Evolutionary conservation across 495 filamentous ascomycete genomes (phyloP).

Genomic region (Podospora fimiseda): DNA sequence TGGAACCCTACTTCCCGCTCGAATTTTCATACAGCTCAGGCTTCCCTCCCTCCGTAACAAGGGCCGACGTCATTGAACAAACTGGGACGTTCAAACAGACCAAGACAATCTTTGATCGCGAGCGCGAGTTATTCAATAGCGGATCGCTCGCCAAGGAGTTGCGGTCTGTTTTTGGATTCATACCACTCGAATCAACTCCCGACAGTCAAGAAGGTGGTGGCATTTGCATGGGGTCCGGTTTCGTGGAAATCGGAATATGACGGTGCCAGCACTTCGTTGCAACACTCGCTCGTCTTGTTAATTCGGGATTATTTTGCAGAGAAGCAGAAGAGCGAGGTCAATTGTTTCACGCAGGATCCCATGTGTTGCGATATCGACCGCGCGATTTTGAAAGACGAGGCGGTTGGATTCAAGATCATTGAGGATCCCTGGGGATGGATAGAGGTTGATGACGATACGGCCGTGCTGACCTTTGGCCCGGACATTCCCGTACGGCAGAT

Average conservation of each 20-base stretch:
- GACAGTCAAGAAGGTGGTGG: neutral
- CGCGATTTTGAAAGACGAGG: neutral
- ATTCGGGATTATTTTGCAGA: conserved; percentile 46
- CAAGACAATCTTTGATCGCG: neutral
- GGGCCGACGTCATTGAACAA: too few relatives aligned
- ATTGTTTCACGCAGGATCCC: conserved; percentile 1
- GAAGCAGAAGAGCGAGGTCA: conserved; percentile 47
- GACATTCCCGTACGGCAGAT: conserved; percentile 2
- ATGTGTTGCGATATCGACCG: neutral
- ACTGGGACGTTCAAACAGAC: too few relatives aligned
- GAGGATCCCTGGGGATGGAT: conserved; percentile 1
- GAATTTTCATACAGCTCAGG: too few relatives aligned
- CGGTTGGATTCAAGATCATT: neutral
- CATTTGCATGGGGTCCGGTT: neutral
- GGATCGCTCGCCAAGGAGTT: neutral
- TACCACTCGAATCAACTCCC: neutral
- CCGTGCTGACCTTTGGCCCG: neutral
- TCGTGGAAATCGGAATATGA: neutral
- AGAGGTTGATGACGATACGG: conserved; percentile 2
- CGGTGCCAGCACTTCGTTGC: neutral
- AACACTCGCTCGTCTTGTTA: neutral
- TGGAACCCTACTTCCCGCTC: too few relatives aligned
- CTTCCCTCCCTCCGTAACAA: too few relatives aligned
- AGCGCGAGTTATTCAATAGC: neutral
- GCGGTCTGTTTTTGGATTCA: neutral